Base-by-base conservation (phyloP, 179 eudicot genomes). In the Spinacia oleracea region DNA sequence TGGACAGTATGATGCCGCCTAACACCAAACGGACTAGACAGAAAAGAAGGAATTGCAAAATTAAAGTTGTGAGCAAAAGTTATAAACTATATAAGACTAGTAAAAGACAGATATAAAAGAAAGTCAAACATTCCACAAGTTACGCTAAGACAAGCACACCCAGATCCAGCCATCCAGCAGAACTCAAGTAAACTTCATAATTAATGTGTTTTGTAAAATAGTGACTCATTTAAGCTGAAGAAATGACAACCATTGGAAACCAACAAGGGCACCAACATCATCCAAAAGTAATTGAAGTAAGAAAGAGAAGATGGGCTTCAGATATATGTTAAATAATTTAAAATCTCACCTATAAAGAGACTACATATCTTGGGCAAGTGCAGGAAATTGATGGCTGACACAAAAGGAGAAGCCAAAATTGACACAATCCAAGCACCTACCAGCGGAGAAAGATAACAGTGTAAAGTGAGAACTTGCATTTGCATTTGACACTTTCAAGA, bases 361-460 rank as follows among this genome's bases (percentile, higher is more conserved):
- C 91, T 86, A 59, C 81, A 92, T 69, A 89, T 85, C 90, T 96
- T 96, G 42, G 93, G 94, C 80, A 92, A 83, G 50, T 86, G 87
- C 53, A 93, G 80, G 66, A 90, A 67, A 79, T 81, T 84, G 82
- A 90, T 79, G 50, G 75, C 62, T 66, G 87, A 82, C 60, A 86
- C 87, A 43, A 84, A 25, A 60, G 99, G 99, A 71, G 91, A 90
- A 71, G 98, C 92, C 86, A 90, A 83, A 75, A 85, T 62, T 58
- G 98, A 91, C 68, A 96, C 94, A 74, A 91, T 53, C 84, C 91
- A 80, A 70, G 99, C 91, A 89, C 99, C 99, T 96, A 67, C 32
- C 70, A 45, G 14, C 27, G 34, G 31, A 70, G 27, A 55, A 14
- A 64, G 15, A 62, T 55, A 34, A 71, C 8, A 65, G 75, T 16